These are phyloP conservation scores for Metarhizium humberi DNA, from an alignment of 2,329 filamentous ascomycete species.

Conservation along the genomic window DNA sequence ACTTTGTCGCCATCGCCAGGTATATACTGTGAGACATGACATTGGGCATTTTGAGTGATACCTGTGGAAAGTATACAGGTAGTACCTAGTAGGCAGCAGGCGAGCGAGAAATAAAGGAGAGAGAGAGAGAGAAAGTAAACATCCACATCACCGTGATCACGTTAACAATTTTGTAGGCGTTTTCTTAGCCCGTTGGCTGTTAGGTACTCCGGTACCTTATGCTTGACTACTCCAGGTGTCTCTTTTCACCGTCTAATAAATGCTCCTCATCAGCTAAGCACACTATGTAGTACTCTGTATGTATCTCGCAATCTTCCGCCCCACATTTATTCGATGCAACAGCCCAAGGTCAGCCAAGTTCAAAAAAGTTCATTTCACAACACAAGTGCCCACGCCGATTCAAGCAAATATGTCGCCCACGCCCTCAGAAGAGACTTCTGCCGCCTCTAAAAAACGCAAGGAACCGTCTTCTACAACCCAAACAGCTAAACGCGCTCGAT, in stretches of 20 bases:
- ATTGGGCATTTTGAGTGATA: too few species aligned
- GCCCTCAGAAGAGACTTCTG: background rate
- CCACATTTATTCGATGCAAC: background rate
- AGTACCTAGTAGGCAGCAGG: too few species aligned
- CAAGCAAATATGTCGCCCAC: background rate
- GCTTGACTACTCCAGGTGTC: too few species aligned
- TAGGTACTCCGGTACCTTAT: too few species aligned
- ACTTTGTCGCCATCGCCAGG: background rate
- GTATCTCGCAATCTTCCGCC: background rate
- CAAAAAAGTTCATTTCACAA: background rate
- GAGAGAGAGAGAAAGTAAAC: too few species aligned
- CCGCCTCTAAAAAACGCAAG: background rate
- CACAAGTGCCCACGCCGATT: background rate
- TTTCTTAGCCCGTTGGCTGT: too few species aligned
- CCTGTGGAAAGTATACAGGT: too few species aligned
- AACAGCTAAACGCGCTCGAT: constrained; percentile 2
- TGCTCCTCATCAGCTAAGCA: too few species aligned
- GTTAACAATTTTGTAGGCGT: too few species aligned
- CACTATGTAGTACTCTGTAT: background rate
- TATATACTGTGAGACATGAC: background rate
- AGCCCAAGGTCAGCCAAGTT: background rate
- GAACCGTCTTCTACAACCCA: background rate
- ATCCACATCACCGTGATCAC: too few species aligned
- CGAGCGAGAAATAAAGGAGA: too few species aligned
- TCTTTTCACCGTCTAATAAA: too few species aligned